Evolutionary conservation across 306 rosid genomes (phyloP), one percentile per base, ranked within the genome.

Genomic region (Benincasa hispida): DNA sequence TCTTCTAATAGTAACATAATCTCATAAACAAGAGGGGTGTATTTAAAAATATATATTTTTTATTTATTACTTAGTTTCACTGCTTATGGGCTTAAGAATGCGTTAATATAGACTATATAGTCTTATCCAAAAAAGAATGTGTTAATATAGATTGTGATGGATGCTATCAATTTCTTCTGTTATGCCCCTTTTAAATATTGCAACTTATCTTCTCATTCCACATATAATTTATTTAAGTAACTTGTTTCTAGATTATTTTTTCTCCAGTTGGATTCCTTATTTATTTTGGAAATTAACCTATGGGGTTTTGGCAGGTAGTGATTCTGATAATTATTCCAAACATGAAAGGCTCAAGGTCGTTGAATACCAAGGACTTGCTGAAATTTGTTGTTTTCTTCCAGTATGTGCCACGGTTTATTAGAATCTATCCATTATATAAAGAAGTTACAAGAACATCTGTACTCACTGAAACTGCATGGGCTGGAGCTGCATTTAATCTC

Each of bases 381-480:
- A 77, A 59, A n/a, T 73, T 56, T 30, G 3, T 85, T 7, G 83
- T 82, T 74, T 58, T 85, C 3, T 54, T 77, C 10, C 88, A 82
- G 74, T 85, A 85, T 41, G 50, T 82, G 22, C 78, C 85, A 0
- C 74, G 83, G 63, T 51, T 80, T 47, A 60, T 60, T 45, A 72
- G 83, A n/a, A 72, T 77, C 5, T 78, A 83, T 47, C 67, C 79
- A 0, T 72, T 77, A 21, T 76, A 68, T 9, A 62, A 60, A 37
- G 47, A 53, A 62, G 74, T 83, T 53, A 24, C 42, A 32, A 65
- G 30, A 76, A 61, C 72, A 55, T 73, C 77, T 45, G 83, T 62
- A 19, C 80, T 77, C 21, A 77, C 74, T 21, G 80, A 63, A 65
- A 77, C 73, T 50, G 80, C 80, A 22, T 62, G 76, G 84, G 76